Percentiles rank a stretch among this genome's conserved stretches.
phyloP scores from a whole-genome alignment of 306 rosid species.

The Quercus berberidifolia region DNA sequence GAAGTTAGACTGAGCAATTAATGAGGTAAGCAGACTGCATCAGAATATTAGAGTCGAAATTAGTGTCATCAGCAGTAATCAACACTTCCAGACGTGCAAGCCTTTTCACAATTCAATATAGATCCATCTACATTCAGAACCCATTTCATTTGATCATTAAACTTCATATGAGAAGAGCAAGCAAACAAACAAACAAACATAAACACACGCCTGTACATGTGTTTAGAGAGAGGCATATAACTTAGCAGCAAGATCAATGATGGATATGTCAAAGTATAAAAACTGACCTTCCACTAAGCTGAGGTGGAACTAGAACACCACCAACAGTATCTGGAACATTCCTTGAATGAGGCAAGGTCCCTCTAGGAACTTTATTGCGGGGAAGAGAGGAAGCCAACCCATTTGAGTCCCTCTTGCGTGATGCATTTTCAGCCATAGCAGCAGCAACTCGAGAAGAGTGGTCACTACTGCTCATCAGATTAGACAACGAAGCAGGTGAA shows the following conservation, averaged over 20 bases:
- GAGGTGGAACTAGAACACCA: conserved; percentile 75
- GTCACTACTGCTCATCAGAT: conserved; percentile 39
- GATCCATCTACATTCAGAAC: neutral
- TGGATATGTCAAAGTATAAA: neutral
- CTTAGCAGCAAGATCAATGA: neutral
- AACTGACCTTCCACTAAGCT: conserved; percentile 89
- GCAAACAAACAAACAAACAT: neutral
- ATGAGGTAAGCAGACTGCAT: neutral
- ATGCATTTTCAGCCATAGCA: conserved; percentile 70
- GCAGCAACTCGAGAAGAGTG: conserved; percentile 77
- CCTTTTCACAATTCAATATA: neutral
- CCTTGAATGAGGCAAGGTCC: conserved; percentile 60
- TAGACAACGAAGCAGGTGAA: conserved; percentile 50
- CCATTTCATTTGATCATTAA: neutral
- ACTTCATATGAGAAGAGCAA: neutral
- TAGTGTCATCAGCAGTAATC: neutral
- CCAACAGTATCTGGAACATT: conserved; percentile 68
- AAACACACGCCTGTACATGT: neutral
- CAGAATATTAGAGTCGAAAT: neutral
- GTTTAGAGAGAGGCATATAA: neutral
- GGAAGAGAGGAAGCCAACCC: conserved; percentile 38
- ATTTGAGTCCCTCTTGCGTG: conserved; percentile 72
- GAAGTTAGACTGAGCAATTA: neutral
- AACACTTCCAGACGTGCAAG: neutral
- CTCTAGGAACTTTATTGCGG: conserved; percentile 65